Percentiles rank a stretch among this genome's conserved stretches.
Evolutionary conservation across 2,329 filamentous ascomycete species (phyloP).

Genomic region (Alternaria sp.): DNA sequence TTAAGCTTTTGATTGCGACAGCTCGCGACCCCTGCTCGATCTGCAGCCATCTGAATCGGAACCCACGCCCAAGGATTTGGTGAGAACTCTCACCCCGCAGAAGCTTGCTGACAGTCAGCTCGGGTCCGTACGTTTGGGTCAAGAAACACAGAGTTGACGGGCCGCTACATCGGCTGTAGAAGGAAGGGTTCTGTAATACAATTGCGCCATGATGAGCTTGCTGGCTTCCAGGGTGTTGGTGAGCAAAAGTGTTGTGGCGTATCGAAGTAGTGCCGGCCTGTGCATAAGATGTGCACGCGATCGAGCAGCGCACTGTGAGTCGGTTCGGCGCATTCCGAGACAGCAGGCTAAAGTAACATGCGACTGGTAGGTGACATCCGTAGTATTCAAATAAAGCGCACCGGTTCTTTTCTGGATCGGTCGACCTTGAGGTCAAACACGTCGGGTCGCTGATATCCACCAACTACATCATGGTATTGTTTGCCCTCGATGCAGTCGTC

Average conservation of each 20-base stretch:
- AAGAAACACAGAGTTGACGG: background rate
- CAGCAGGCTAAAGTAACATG: background rate
- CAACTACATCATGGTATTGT: constrained; percentile 64
- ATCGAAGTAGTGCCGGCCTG: background rate
- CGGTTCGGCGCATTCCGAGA: background rate
- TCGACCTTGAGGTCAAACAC: constrained; percentile 61
- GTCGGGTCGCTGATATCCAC: constrained; percentile 62
- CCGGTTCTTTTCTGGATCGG: constrained; percentile 30
- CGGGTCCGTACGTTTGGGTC: background rate
- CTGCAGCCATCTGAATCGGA: background rate
- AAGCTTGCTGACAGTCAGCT: background rate
- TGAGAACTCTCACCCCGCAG: background rate
- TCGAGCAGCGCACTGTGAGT: background rate
- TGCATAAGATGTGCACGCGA: background rate
- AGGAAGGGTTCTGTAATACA: background rate
- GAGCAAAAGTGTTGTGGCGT: background rate
- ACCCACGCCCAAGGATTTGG: background rate
- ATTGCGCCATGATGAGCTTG: background rate
- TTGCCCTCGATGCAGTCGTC: constrained; percentile 61
- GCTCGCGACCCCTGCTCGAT: background rate
- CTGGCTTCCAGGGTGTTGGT: background rate
- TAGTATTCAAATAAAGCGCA: background rate
- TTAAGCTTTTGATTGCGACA: background rate
- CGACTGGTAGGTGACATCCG: background rate
- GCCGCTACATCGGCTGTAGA: background rate